These are phyloP conservation scores for Arachnomyces sp. DNA, from an alignment of 2,329 filamentous ascomycete genomes.

Conservation along the genomic window DNA sequence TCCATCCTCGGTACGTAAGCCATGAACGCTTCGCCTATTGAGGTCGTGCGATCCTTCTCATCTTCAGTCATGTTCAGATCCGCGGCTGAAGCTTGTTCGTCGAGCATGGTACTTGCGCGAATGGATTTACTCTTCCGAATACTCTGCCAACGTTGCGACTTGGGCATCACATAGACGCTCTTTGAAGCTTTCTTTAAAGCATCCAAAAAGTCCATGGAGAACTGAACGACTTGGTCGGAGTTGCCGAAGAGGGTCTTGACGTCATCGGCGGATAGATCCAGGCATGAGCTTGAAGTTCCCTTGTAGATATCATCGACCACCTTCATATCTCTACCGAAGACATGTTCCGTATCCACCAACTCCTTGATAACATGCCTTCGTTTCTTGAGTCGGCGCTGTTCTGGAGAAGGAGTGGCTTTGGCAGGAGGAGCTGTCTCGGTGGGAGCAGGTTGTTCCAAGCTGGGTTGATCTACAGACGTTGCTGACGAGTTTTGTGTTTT, in stretches of 20 bases:
- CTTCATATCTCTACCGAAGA: slow-evolving; percentile 91
- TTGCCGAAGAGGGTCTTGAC: slow-evolving; percentile 89
- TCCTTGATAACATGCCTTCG: slow-evolving; percentile 83
- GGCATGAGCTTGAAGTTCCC: slow-evolving; percentile 74
- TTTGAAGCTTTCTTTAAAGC: slow-evolving; percentile 71
- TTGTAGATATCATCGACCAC: slow-evolving; percentile 98
- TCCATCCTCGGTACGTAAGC: slow-evolving; percentile 52
- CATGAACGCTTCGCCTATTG: slow-evolving; percentile 52
- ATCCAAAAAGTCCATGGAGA: slow-evolving; percentile 71
- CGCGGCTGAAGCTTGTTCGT: slow-evolving; percentile 24
- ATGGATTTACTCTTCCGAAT: slow-evolving; percentile 39
- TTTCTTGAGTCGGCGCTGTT: slow-evolving; percentile 57
- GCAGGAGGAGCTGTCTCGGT: slow-evolving; percentile 8
- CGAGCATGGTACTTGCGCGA: slow-evolving; percentile 36
- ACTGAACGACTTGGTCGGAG: slow-evolving; percentile 78
- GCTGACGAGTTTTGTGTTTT: slow-evolving; percentile 28
- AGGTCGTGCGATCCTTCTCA: slow-evolving; percentile 51
- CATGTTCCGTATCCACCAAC: slow-evolving; percentile 82
- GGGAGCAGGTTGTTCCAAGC: slow-evolving; percentile 17
- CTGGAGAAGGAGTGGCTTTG: slow-evolving; percentile 28
- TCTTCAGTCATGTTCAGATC: slow-evolving; percentile 33
- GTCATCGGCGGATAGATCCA: slow-evolving; percentile 71
- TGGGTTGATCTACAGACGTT: slow-evolving; percentile 29
- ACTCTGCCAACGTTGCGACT: slow-evolving; percentile 45
- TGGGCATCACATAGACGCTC: slow-evolving; percentile 65